Evolutionary conservation across 1,284 basidiomycete genomes (phyloP).

Genomic region (Tylopilus sp.): DNA sequence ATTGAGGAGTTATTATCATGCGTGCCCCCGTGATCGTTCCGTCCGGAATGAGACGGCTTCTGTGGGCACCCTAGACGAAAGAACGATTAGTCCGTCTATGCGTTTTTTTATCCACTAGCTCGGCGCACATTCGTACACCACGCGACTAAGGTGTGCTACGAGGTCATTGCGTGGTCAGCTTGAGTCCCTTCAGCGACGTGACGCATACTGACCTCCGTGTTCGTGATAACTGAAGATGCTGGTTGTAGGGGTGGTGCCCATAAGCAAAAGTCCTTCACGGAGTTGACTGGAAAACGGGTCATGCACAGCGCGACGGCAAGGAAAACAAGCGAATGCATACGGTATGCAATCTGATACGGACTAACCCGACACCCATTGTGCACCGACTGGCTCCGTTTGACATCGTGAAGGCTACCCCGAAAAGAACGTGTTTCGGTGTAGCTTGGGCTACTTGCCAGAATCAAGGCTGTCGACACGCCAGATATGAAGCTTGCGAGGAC

Average conservation of each 20-base stretch:
- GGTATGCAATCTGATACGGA: constrained; percentile 64
- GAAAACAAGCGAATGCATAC: constrained; percentile 37
- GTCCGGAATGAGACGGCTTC: constrained; percentile 72
- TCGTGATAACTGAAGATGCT: constrained; percentile 51
- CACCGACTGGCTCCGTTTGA: constrained; percentile 61
- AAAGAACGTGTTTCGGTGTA: constrained; percentile 40
- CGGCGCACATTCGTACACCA: constrained; percentile 59
- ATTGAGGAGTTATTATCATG: constrained; percentile 65
- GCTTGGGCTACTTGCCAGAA: constrained; percentile 30
- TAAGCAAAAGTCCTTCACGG: constrained; percentile 57
- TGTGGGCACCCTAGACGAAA: constrained; percentile 46
- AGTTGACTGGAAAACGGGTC: constrained; percentile 46
- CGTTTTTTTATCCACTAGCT: background rate
- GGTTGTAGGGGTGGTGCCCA: constrained; percentile 57
- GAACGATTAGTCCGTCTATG: background rate
- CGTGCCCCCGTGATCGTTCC: constrained; percentile 73
- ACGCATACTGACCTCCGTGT: constrained; percentile 47
- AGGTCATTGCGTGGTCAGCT: constrained; percentile 13
- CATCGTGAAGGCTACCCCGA: constrained; percentile 26
- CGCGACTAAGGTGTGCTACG: constrained; percentile 58
- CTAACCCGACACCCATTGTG: constrained; percentile 61
- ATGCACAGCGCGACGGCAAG: background rate
- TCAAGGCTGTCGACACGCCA: constrained; percentile 18
- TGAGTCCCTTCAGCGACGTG: constrained; percentile 7
- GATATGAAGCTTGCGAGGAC: constrained; percentile 24